Evolutionary conservation across 345 rosid genomes (phyloP), one percentile per base, ranked within the genome.

Genomic region (Garcia nutans): DNA sequence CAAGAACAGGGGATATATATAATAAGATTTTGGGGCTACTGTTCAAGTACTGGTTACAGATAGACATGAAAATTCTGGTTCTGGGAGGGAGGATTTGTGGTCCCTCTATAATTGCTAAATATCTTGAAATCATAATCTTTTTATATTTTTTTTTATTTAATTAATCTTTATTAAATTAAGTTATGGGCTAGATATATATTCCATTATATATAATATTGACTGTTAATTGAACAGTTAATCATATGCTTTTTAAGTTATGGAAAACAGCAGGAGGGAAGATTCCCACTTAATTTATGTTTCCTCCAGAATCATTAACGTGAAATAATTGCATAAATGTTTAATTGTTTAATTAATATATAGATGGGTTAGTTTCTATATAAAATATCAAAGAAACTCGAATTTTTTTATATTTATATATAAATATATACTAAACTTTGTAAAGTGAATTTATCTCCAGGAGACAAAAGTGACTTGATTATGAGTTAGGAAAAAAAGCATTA

Each of bases 91-190:
- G 8, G 13, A 8, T 11, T 19, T 70, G 50, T 85, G 79, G 86
- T 88, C 78, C 88, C 88, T 76, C 69, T 6, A 6, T n/a, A 58
- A 2, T 0, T 20, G 10, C 3, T 15, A 70, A 76, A 76, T 76
- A 82, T 74, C 77, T 58, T 26, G 12, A 55, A 76, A 75, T 79
- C 75, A 82, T 80, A 76, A 78, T 77, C 73, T 77, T 37, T 20
- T 47, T 57, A 31, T n/a, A n/a, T n/a, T n/a, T n/a, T n/a, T 19
- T 57, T 17, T 0, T 41, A 41, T 19, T 5, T 28, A 62, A 28
- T 11, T 10, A 33, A 2, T 62, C 16, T 20, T 11, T 3, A 6
- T 62, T 28, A 31, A 33, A 33, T 0, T 33, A 33, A 33, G 6
- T 24, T 45, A 60, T 61, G 47, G 59, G 47, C 41, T 5, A 16